Evolutionary conservation across 768 basidiomycete species (phyloP).

Genomic region (Dioszegia aurantiaca): DNA sequence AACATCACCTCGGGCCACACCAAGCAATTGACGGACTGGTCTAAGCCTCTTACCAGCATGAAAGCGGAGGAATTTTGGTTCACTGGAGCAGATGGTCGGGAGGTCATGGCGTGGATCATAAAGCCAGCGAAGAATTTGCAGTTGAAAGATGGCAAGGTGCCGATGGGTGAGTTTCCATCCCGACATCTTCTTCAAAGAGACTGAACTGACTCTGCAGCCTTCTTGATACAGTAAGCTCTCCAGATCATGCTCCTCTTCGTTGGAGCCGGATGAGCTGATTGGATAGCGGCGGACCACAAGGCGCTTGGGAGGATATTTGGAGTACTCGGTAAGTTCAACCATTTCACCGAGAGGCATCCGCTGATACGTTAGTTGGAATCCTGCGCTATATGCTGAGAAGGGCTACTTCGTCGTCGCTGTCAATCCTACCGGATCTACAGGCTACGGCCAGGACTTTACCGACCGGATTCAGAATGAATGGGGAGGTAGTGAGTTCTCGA

Average conservation of each 20-base stretch:
- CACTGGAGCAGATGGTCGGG: conserved; percentile 69
- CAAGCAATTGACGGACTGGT: conserved; percentile 30
- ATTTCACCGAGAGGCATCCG: neutral
- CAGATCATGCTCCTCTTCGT: neutral
- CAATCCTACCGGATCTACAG: conserved; percentile 92
- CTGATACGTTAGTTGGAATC: conserved; percentile 69
- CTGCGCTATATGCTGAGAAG: conserved; percentile 56
- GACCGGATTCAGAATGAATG: conserved; percentile 51
- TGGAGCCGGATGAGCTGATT: neutral
- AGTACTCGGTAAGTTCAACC: conserved; percentile 54
- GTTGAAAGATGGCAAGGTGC: conserved; percentile 54
- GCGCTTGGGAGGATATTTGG: conserved; percentile 90
- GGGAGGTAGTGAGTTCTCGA: conserved; percentile 48
- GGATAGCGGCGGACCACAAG: conserved; percentile 47
- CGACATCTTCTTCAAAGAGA: neutral
- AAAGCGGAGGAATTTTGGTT: conserved; percentile 81
- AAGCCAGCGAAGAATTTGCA: conserved; percentile 68
- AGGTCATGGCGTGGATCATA: conserved; percentile 80
- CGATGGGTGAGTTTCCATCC: conserved; percentile 2
- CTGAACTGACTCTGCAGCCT: conserved; percentile 48
- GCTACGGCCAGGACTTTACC: conserved; percentile 70
- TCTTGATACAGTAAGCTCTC: conserved; percentile 62
- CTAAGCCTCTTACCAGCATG: conserved; percentile 61
- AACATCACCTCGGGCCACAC: conserved; percentile 50
- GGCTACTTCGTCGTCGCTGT: conserved; percentile 82